Evolutionary conservation across 352 stramenopile species (phyloP).

Genomic region (Phytophthora tentaculata): DNA sequence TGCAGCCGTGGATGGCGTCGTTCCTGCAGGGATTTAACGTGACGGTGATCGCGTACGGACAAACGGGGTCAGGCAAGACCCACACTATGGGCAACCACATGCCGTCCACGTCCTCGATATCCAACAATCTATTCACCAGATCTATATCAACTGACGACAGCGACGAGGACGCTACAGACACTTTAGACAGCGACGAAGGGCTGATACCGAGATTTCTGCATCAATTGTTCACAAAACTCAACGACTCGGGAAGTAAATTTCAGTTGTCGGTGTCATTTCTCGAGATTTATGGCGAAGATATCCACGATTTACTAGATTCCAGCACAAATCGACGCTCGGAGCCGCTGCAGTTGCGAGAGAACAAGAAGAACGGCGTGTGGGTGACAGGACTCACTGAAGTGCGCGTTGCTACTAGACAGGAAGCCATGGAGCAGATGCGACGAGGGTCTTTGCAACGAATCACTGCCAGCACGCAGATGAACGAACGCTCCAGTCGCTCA

Average conservation of each 20-base stretch:
- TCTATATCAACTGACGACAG: conserved; percentile 20
- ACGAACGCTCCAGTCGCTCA: conserved; percentile 87
- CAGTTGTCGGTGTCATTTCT: conserved; percentile 90
- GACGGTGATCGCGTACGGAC: conserved; percentile 87
- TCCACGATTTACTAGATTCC: conserved; percentile 93
- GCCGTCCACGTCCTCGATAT: conserved; percentile 45
- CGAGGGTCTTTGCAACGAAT: conserved; percentile 76
- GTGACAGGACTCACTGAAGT: conserved; percentile 84
- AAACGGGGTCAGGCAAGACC: conserved; percentile 87
- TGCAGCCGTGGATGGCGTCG: conserved; percentile 81
- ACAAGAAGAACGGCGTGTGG: conserved; percentile 72
- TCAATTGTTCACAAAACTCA: conserved; percentile 71
- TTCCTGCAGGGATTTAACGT: conserved; percentile 92
- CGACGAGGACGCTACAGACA: conserved; percentile 26
- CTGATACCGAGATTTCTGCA: conserved; percentile 88
- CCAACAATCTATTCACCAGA: conserved; percentile 43
- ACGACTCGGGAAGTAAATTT: conserved; percentile 38
- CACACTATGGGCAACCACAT: conserved; percentile 86
- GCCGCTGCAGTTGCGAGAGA: conserved; percentile 74
- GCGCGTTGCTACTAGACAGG: conserved; percentile 52
- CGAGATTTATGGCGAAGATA: conserved; percentile 98
- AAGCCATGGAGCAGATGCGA: conserved; percentile 83
- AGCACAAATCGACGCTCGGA: conserved; percentile 42
- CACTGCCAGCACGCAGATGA: conserved; percentile 89
- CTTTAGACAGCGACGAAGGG: conserved; percentile 63